Base-by-base conservation (phyloP, 2,329 filamentous ascomycete genomes). In the Pezicula neosporulosa region DNA sequence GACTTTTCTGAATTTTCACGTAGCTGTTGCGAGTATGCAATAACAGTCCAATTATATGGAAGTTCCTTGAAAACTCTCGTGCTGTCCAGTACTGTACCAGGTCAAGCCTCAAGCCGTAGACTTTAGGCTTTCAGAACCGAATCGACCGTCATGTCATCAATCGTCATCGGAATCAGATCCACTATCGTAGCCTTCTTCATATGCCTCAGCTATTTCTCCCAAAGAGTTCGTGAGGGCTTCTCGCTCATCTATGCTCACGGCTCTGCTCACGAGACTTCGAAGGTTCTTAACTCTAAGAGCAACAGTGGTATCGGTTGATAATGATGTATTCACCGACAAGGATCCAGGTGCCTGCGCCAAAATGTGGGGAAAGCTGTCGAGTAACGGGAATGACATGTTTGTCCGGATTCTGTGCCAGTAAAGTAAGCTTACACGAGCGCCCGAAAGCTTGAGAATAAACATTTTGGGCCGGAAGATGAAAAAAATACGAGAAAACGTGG, bases 121-220 rank as follows among this genome's bases (percentile, higher is more conserved):
- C 28, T 12, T 12, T 10, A 39, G 8, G 15, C 37, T 19, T 39
- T 39, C 12, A 4, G 8, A 15, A 42, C 10, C 9, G 6, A 42
- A 19, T 24, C 12, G 39, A 5, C 21, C 19, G 28, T 24, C 43
- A 9, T 28, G 18, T 47, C 41, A 36, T 63, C 53, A 65, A 50
- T 67, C 63, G 54, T 90, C 86, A 52, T 90, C 85, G 8, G 83
- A 78, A 60, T 89, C 87, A 52, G 82, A 86, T 21, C 85, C 90
- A 62, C 87, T 90, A 12, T 83, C 85, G 89, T 90, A 96, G 1
- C 90, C 90, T 55, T 94, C 89, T 60, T 90, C 85, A 67, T 97
- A 97, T 53, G 89, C 89, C 63, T 96, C 92, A 1, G 87, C 86
- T 62, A 97, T 85, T 53, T 89, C 86, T 21, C 87, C 84, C 37